phyloP scores from a whole-genome alignment of 1,284 basidiomycete genomes.

The Schizopora paradoxa region DNA sequence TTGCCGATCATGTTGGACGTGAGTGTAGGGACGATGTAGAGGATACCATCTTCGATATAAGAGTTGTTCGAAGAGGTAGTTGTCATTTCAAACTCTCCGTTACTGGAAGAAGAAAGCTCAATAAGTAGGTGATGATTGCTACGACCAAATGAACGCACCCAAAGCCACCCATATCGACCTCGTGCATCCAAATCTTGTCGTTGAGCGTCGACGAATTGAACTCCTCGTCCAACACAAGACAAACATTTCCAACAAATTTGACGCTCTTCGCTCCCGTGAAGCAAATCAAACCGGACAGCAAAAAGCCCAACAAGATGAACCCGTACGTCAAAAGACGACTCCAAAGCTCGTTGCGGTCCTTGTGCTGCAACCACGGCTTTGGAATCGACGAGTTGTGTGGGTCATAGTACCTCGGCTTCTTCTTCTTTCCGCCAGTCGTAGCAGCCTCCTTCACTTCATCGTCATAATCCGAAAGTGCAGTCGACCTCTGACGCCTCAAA shows the following conservation, averaged over 20 bases:
- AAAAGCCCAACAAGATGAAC: slow-evolving; percentile 3
- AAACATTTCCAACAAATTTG: slow-evolving; percentile 49
- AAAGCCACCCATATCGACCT: slow-evolving; percentile 80
- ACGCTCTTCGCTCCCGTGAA: slow-evolving; percentile 32
- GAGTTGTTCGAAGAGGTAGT: slow-evolving; percentile 73
- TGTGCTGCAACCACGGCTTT: slow-evolving; percentile 68
- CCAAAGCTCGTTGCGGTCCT: slow-evolving; percentile 55
- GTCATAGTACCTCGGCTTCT: too few species aligned
- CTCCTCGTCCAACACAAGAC: slow-evolving; percentile 71
- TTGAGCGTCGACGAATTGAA: slow-evolving; percentile 62
- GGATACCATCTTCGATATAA: slow-evolving; percentile 66
- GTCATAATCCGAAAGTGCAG: too few species aligned
- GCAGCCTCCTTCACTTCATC: too few species aligned
- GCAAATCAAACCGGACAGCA: background rate
- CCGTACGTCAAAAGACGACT: slow-evolving; percentile 48
- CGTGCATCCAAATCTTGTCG: slow-evolving; percentile 64
- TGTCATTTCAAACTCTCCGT: slow-evolving; percentile 85
- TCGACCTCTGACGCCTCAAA: too few species aligned
- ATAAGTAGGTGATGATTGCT: slow-evolving; percentile 19
- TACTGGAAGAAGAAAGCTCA: slow-evolving; percentile 38
- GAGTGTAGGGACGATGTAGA: slow-evolving; percentile 81
- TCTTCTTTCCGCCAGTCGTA: too few species aligned
- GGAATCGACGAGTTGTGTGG: slow-evolving; percentile 41
- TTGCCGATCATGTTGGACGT: slow-evolving; percentile 69
- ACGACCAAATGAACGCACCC: slow-evolving; percentile 44